Evolutionary conservation across 2,329 filamentous ascomycete genomes (phyloP).

Genomic region (Cladophialophora carrionii): DNA sequence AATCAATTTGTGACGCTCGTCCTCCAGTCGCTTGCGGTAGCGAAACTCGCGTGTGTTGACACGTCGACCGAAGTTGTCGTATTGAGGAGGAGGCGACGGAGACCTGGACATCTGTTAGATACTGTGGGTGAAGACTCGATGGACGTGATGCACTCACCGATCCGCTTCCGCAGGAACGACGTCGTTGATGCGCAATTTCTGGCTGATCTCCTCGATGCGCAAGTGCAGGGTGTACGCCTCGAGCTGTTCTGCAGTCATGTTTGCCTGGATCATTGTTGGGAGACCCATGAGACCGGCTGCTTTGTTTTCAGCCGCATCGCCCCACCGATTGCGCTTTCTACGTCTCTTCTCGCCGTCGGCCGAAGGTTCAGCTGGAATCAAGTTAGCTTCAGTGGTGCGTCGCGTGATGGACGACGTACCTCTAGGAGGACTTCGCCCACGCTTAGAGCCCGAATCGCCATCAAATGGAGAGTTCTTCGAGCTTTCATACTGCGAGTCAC

Average conservation of each 20-base stretch:
- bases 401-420: conserved; percentile 57
- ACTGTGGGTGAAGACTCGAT: conserved; percentile 7
- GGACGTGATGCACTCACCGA: conserved; percentile 63
- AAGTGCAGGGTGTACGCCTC: conserved; percentile 96
- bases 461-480: conserved; percentile 54
- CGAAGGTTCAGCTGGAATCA: conserved; percentile 50
- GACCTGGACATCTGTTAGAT: conserved; percentile 63
- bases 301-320: conserved; percentile 96
- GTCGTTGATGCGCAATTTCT: conserved; percentile 98
- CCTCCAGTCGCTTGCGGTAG: conserved; percentile 96
- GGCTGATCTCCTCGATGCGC: conserved; percentile 97
- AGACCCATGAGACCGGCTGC: conserved; percentile 96
- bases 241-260: conserved; percentile 98
- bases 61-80: conserved; percentile 99
- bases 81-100: conserved; percentile 91
- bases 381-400: conserved; percentile 37
- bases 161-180: conserved; percentile 96
- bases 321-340: conserved; percentile 99
- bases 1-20: conserved; percentile 97
- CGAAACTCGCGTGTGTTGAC: conserved; percentile 98
- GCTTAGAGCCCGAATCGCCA: conserved; percentile 65
- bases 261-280: conserved; percentile 91
- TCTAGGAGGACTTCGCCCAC: conserved; percentile 87
- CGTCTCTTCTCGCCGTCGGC: conserved; percentile 81
- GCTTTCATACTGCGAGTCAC: conserved; percentile 47